Base-by-base conservation (phyloP, 2,329 filamentous ascomycete genomes). In the Pyrenochaeta sp. region DNA sequence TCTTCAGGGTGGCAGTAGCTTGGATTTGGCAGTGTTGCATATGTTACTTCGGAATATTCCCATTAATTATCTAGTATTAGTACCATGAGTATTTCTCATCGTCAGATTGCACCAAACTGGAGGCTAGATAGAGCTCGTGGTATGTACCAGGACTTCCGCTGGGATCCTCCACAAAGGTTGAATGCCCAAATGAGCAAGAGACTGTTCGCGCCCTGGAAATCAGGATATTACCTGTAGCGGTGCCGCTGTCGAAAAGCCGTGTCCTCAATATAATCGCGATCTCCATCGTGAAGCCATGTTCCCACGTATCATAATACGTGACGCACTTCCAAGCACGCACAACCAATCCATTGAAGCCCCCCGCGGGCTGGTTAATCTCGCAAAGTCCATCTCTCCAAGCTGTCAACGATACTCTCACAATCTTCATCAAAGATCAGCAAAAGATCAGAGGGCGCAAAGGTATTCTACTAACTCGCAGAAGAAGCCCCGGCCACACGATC, bases 391-490 rank as follows among this genome's bases (percentile, higher is more conserved):
- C 12, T 44, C 13, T 13, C 25, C 42, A 44, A 15, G 2, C 42
- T 28, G 24, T 2, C 24, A n/a, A n/a, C 15, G 13, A 44, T 2
- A 5, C 24, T 44, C 25, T n/a, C 24, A 28, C 24, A 8, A 6
- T n/a, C 42, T 44, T 27, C 25, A 2, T 12, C 24, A 5, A 44
- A 27, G 12, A 9, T 44, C 25, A 44, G 42, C 25, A 28, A 3
- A 22, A 34, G 27, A 47, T 34, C 30, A 44, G 27, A 42, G 30
- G 12, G n/a, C 36, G 24, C 37, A 50, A 48, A 44, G 34, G 47
- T 22, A 52, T 36, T 51, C 56, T 45, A 65, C 60, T 67, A 63
- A 66, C 54, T 63, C 46, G 56, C 46, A 64, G 61, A 61, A 43
- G 43, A 53, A 39, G 48, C 58, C 9, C 59, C 50, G 5, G 27